A percentile compares a stretch with the other conserved stretches of the same genome.
Conservation (phyloP, 2,329 filamentous ascomycete genomes). For the Fusarium mundagurra region DNA sequence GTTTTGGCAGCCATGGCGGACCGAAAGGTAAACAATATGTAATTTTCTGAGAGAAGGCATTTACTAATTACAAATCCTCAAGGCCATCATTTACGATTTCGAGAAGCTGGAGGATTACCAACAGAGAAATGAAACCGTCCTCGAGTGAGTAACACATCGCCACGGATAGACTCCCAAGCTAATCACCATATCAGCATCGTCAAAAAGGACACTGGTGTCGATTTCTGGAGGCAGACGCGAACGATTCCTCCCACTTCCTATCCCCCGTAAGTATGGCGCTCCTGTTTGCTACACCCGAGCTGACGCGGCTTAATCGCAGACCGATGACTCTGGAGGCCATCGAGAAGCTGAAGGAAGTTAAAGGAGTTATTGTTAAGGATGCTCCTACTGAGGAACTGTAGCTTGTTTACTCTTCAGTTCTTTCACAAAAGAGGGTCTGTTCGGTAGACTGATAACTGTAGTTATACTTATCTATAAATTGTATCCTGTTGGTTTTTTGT, state of each 20-base stretch:
- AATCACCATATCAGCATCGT: background rate
- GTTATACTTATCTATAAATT: background rate
- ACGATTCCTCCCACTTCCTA: constrained; percentile 8
- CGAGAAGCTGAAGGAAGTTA: constrained; percentile 10
- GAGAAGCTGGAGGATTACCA: constrained; percentile 13
- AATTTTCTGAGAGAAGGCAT: fast-evolving
- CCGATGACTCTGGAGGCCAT: constrained; percentile 15
- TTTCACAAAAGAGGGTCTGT: fast-evolving
- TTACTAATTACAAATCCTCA: fast-evolving
- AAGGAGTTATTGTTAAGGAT: background rate
- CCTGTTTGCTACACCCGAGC: fast-evolving
- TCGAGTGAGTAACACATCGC: background rate
- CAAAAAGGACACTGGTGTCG: constrained; percentile 3
- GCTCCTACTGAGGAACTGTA: background rate
- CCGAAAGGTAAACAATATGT: background rate
- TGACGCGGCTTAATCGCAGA: background rate
- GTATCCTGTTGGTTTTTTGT: background rate
- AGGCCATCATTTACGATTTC: constrained; percentile 2
- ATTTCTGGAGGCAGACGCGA: constrained; percentile 2
- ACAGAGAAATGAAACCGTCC: background rate
- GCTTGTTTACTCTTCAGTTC: fast-evolving
- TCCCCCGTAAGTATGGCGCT: background rate
- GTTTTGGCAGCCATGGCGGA: constrained; percentile 3
- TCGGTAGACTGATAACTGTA: fast-evolving
- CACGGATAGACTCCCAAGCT: fast-evolving